Evolutionary conservation across 805 yeast species (phyloP).

Genomic region (Lipomyces starkeyi): DNA sequence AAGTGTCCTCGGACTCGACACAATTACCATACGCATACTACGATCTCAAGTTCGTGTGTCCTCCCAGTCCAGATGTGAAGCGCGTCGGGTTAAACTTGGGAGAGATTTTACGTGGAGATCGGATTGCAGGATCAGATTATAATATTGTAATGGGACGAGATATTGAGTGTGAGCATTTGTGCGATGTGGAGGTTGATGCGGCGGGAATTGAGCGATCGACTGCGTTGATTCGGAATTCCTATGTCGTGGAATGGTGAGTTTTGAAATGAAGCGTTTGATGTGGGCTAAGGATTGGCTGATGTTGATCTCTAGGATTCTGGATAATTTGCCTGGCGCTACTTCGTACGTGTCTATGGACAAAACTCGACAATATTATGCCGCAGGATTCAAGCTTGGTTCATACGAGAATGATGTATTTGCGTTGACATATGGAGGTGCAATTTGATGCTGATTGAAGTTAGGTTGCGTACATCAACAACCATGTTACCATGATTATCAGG

Average conservation of each 20-base stretch:
- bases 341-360: conserved; percentile 68
- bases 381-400: conserved; percentile 87
- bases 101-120: conserved; percentile 79
- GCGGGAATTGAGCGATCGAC: conserved; percentile 60
- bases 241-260: conserved; percentile 74
- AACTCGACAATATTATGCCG: conserved; percentile 72
- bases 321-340: conserved; percentile 87
- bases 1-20: conserved; percentile 77
- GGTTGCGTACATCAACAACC: conserved; percentile 70
- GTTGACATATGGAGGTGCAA: conserved; percentile 28
- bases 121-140: conserved; percentile 77
- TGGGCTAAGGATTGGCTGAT: conserved; percentile 1
- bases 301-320: conserved; percentile 52
- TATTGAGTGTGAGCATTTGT: conserved; percentile 65
- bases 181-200: conserved; percentile 66
- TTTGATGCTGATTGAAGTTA: not conserved
- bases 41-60: conserved; percentile 78
- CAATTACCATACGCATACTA: conserved; percentile 79
- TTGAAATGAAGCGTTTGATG: not conserved
- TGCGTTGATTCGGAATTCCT: conserved; percentile 66
- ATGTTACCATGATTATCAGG: conserved; percentile 78
- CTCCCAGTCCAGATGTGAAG: conserved; percentile 59
- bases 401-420: conserved; percentile 53
- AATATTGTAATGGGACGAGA: conserved; percentile 68
- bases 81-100: conserved; percentile 71